Conservation (phyloP, 805 yeast genomes). For the Cyberlindnera mycetangii region DNA sequence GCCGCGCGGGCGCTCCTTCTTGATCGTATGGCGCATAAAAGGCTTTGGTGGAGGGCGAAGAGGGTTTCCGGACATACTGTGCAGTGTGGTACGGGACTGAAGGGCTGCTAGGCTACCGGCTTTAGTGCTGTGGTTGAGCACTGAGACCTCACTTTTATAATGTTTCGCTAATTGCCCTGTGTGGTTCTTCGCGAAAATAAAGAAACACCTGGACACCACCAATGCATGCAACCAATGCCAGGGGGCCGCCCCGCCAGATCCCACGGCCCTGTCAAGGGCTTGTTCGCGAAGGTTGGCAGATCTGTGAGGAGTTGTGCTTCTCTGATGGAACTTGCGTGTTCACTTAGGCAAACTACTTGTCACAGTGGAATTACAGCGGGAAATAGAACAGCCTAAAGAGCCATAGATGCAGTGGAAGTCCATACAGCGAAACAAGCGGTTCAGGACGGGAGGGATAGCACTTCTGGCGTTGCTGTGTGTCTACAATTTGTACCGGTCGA, state of each 20-base stretch:
- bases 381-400: neutral
- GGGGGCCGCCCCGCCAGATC: neutral
- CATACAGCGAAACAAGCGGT: constrained; percentile 6
- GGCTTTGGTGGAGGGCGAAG: constrained; percentile 21
- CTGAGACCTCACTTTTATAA: too few relatives aligned
- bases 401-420: constrained; percentile 8
- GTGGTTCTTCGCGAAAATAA: too few relatives aligned
- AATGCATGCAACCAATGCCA: neutral
- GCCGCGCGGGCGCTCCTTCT: constrained; percentile 12
- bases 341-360: too few relatives aligned
- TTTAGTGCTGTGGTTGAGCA: too few relatives aligned
- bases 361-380: too few relatives aligned
- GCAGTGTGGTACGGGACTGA: too few relatives aligned
- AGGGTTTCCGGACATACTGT: constrained; percentile 18
- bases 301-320: neutral
- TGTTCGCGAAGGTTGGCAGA: neutral
- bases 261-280: neutral
- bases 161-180: too few relatives aligned
- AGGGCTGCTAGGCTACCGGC: too few relatives aligned
- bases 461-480: constrained; percentile 5
- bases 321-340: too few relatives aligned
- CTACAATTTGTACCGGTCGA: constrained; percentile 10
- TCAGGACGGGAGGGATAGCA: neutral
- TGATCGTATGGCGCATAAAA: constrained; percentile 13
- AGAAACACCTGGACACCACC: neutral